Conservation (phyloP, 805 yeast species). For the Yarrowia alimentaria region DNA sequence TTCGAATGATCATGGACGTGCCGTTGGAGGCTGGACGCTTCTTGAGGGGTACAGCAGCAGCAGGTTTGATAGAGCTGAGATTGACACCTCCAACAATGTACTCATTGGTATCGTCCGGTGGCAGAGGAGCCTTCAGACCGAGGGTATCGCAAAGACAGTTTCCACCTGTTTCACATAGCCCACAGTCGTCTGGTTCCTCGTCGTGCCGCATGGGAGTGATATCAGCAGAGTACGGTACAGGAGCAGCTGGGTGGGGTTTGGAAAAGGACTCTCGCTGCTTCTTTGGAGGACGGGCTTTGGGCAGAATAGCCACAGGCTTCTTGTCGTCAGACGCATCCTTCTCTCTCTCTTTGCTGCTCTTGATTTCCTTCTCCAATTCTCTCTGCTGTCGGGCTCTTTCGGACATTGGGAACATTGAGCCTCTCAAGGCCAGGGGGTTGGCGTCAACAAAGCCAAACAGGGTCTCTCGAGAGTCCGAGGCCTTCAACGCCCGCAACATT, state of each 20-base stretch:
- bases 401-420: slow-evolving; percentile 26
- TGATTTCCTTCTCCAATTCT: slow-evolving; percentile 19
- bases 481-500: slow-evolving; percentile 6
- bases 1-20: slow-evolving; percentile 7
- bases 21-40: slow-evolving; percentile 33
- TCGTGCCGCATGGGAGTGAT: slow-evolving; percentile 4
- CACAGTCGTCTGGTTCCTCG: slow-evolving; percentile 35
- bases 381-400: slow-evolving; percentile 17
- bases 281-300: slow-evolving; percentile 4
- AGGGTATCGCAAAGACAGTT: slow-evolving; percentile 40
- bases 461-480: slow-evolving; percentile 14
- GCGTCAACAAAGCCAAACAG: slow-evolving; percentile 22
- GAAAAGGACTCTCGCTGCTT: slow-evolving; percentile 5
- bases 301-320: slow-evolving; percentile 5
- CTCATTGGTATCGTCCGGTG: slow-evolving; percentile 16
- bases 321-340: no score
- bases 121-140: slow-evolving; percentile 37
- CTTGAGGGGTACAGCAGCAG: slow-evolving; percentile 61
- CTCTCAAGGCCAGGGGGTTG: slow-evolving; percentile 17
- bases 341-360: neutral
- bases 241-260: neutral
- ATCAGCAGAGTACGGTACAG: neutral
- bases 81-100: slow-evolving; percentile 28
- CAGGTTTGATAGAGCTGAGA: slow-evolving; percentile 52
- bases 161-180: slow-evolving; percentile 39